Evolutionary conservation across 1,139 yeast species (phyloP), one percentile per base, ranked within the genome.

Genomic region (Hemisphaericaspora subhashii): DNA sequence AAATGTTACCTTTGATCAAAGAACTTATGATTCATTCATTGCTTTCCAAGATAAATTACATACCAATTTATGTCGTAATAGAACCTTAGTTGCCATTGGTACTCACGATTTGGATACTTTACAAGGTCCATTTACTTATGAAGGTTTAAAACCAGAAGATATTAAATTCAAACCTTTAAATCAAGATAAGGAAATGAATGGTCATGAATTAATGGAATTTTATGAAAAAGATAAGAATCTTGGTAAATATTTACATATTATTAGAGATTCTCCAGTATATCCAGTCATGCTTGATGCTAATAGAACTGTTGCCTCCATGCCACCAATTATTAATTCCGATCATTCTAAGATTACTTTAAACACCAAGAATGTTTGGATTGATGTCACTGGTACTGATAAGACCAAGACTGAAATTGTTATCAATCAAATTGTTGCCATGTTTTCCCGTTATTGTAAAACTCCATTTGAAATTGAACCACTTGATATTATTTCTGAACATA

Each of bases 71-170:
- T 92, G 98, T 66, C 90, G 98, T 72, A 86, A 90, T 66, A 86
- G 99, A 74, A 84, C 96, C 31, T 77, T 94, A 55, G 98, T 92
- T 39, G 98, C 98, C 42, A 89, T 90, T 74, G 99, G 99, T 54
- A 94, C 99, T 43, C 99, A 94, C 61, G 98, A 94, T 66, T 72
- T 85, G 46, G 96, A 87, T 61, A 79, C 86, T 37, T 70, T 92
- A 51, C 64, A 77, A 33, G 88, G 92, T 18, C 96, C 96, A 40
- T 87, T 89, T 70, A 81, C 90, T 40, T 94, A 88, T 70, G 88
- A 85, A 59, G 98, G 92, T 28, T 72, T 86, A 50, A 72, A 80
- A 40, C 97, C 97, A 42, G 69, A 77, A 52, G 90, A 86, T 35
- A 79, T 94, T 60, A 74, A 77, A 48, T 88, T 88, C 54, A 72